Conservation (phyloP, 495 filamentous ascomycete genomes). For the Aspergillus saccharolyticus region DNA sequence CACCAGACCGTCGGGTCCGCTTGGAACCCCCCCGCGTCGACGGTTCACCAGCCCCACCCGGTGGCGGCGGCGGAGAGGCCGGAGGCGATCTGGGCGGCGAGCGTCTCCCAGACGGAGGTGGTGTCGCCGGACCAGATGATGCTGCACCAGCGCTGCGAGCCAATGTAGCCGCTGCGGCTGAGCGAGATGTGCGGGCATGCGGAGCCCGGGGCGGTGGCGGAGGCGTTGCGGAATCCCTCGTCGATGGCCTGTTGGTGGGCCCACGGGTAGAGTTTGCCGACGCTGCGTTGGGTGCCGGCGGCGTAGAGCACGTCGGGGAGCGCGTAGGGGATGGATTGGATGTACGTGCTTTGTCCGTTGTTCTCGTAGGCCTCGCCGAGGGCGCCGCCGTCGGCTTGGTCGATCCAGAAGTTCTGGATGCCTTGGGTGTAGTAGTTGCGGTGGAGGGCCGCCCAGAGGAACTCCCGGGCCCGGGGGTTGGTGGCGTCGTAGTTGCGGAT, state of each 20-base stretch:
- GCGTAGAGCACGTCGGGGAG: conserved; percentile 27
- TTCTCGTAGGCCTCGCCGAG: conserved; percentile 31
- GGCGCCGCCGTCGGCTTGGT: conserved; percentile 29
- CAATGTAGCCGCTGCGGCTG: conserved; percentile 29
- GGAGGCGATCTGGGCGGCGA: conserved; percentile 23
- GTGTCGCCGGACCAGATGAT: conserved; percentile 33
- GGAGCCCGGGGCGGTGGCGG: conserved; percentile 13
- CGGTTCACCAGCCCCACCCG: conserved; percentile 31
- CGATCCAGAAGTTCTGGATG: conserved; percentile 46
- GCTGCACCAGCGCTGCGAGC: conserved; percentile 28
- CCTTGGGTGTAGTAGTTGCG: conserved; percentile 51
- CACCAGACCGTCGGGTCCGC: conserved; percentile 25
- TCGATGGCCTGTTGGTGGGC: conserved; percentile 29
- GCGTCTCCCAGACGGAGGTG: conserved; percentile 27
- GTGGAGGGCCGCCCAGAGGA: conserved; percentile 47
- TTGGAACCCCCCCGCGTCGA: conserved; percentile 31
- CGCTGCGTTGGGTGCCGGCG: conserved; percentile 22
- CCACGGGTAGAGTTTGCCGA: conserved; percentile 30
- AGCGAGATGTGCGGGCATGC: conserved; percentile 25
- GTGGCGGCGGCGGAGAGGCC: conserved; percentile 26
- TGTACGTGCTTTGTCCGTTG: conserved; percentile 26
- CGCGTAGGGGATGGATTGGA: conserved; percentile 24
- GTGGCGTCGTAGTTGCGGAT: conserved; percentile 32
- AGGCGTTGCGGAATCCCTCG: conserved; percentile 27
- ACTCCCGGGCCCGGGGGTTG: conserved; percentile 41